Evolutionary conservation across 345 rosid genomes (phyloP), one percentile per base, ranked within the genome.

Genomic region (Orychophragmus violaceus): DNA sequence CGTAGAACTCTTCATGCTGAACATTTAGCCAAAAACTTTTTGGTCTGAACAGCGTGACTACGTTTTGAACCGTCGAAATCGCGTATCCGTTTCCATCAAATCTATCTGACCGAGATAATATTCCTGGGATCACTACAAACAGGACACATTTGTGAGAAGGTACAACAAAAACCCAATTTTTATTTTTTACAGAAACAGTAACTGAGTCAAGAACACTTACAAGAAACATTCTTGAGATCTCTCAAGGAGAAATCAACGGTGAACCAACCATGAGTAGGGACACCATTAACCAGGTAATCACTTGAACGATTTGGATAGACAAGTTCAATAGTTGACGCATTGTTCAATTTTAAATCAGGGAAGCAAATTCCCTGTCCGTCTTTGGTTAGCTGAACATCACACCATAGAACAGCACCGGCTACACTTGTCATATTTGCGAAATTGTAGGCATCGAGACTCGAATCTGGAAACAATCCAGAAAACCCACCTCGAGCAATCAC

Each of bases 321-420:
- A 8, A 0, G 0, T 0, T 16, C 0, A 19, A 83, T 77, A 64
- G 3, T 21, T 39, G 93, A 81, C 62, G 66, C 76, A 76, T 86
- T 90, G 3, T 72, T 52, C 39, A 90, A 60, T n/a, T n/a, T n/a
- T n/a, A n/a, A n/a, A n/a, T n/a, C n/a, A n/a, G n/a, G n/a, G n/a
- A n/a, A n/a, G n/a, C n/a, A n/a, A n/a, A n/a, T n/a, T n/a, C n/a
- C n/a, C n/a, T n/a, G n/a, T n/a, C n/a, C n/a, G n/a, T n/a, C 97
- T 73, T 88, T 84, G 21, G 91, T 88, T 55, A 90, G 78, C 73
- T 88, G 97, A 53, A 88, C 82, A 69, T 88, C 91, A 78, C 97
- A 88, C 93, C 86, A 88, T 9, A 75, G 68, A 29, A 79, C 52
- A 19, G 61, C 76, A 66, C 51, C 23, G 0, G 78, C 13, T 8